Base-by-base conservation (phyloP, 495 filamentous ascomycete genomes). In the Clohesyomyces aquaticus region DNA sequence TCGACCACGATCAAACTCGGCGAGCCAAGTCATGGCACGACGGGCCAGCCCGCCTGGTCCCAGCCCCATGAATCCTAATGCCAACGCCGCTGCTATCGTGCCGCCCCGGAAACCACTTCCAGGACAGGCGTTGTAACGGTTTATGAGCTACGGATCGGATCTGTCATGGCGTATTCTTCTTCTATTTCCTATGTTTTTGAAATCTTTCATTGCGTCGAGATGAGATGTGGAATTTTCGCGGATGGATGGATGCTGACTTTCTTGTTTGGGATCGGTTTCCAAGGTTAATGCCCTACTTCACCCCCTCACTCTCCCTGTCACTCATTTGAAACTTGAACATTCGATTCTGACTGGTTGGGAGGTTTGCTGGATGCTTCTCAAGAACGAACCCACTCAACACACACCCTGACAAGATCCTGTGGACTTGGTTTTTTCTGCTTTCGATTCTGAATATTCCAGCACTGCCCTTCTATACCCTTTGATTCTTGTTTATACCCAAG, bases 41-140 rank as follows among this genome's bases (percentile, higher is more conserved):
- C 72, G 83, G 45, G 74, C 76, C 45, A 81, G 75, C 49, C 82
- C 84, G 48, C 80, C 83, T 0, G 83, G 83, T 28, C 81, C 82
- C 8, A 89, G 87, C 73, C 84, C 84, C 3, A 83, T 85, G 80
- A 82, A 82, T 52, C 81, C 80, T 21, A 78, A 78, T 48, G 67
- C 75, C 28, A 67, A 32, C 46, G 14, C n/a, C n/a, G n/a, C 25
- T 18, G 18, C 53, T 6, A 59, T 69, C 19, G 21, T 73, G 38
- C 72, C 71, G 0, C 49, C 65, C 11, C 63, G 75, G 58, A 77
- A 77, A 68, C 75, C 75, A 14, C 68, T 77, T 46, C 75, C 75
- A 0, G 75, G 75, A 29, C 65, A 67, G 63, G 73, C 74, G 10
- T 38, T 74, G 29, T 76, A 69, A 71, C 45, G 45, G 22, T 41